Percentiles rank a stretch among this genome's conserved stretches.
These are phyloP conservation scores for Fusarium duplospermum DNA, from an alignment of 2,329 filamentous ascomycete species.

Conservation along the genomic window DNA sequence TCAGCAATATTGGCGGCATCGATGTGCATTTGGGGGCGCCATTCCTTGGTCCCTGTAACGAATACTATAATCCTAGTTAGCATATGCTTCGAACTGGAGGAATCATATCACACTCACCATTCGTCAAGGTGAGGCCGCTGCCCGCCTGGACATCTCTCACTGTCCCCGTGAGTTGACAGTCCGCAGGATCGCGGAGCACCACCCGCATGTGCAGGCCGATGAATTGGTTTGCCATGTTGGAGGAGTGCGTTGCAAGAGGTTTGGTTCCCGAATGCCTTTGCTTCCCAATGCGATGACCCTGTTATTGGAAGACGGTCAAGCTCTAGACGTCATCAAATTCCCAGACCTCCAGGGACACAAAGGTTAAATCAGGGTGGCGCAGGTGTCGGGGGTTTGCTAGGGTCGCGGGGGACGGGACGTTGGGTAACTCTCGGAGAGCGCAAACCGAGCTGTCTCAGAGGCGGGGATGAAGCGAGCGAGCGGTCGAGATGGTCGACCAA, in stretches of 20 bases:
- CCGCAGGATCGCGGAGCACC: conserved; percentile 73
- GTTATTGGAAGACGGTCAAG: conserved; percentile 26
- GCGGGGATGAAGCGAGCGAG: conserved; percentile 3
- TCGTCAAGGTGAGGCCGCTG: conserved; percentile 74
- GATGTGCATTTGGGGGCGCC: conserved; percentile 59
- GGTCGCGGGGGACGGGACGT: not conserved
- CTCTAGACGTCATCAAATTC: conserved; percentile 39
- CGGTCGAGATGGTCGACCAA: conserved; percentile 17
- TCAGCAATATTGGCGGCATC: conserved; percentile 59
- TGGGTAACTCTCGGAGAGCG: not conserved
- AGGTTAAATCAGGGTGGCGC: conserved; percentile 6
- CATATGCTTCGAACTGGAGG: not conserved
- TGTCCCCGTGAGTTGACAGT: conserved; percentile 74
- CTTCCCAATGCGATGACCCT: conserved; percentile 18
- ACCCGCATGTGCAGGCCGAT: conserved; percentile 82
- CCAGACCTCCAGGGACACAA: conserved; percentile 1
- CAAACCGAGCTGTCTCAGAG: not conserved
- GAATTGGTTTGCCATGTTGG: conserved; percentile 69
- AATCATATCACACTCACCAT: conserved; percentile 66
- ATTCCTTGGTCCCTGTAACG: conserved; percentile 55
- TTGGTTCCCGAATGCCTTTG: not conserved
- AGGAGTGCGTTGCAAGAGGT: not conserved
- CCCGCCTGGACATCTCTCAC: conserved; percentile 76
- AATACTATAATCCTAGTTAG: conserved; percentile 49
- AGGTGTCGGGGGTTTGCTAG: not conserved